Base-by-base conservation (phyloP, 164 flowering plant species). In the Berberis vulgaris region DNA sequence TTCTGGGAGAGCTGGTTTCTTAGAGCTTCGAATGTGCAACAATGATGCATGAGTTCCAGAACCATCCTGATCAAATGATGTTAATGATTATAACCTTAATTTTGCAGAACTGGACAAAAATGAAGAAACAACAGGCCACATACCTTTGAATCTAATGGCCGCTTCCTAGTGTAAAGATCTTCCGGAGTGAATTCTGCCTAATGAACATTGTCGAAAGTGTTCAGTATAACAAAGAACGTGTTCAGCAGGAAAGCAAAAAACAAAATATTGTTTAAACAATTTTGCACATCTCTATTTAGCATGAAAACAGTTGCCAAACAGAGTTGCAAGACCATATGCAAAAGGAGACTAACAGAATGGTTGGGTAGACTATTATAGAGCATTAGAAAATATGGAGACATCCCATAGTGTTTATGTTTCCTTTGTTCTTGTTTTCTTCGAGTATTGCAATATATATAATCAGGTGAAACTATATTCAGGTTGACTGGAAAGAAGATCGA, bases 161-260 rank as follows among this genome's bases (percentile, higher is more conserved):
- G 78, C 73, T 91, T 94, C 74, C 89, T 79, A 7, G 84, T 67
- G 61, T 71, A 82, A 60, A 94, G 69, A 79, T 94, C 91, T 69
- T 73, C 81, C n/a, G 99, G 96, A 69, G 94, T 84, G 63, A 89
- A 78, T 64, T 91, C 89, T 66, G 99, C 99, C 99, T 94, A 74
- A 57, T 57, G 52, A 44, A 70, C 5, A 64, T 67, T 49, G 47
- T 69, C 68, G 7, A 44, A 68, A 43, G 8, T 41, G 7, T 4
- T 50, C 43, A 65, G 54, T 40, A 45, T 9, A 6, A 43, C 7
- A 13, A 46, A 49, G 44, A 7, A 41, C 7, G 41, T 41, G 2
- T 40, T 7, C 6, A 12, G 4, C 43, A 58, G 9, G 40, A 26
- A 8, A 3, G 10, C 45, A 63, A 9, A 9, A 6, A 49, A 57